Evolutionary conservation across 2,329 filamentous ascomycete genomes (phyloP).

Genomic region (Ophiocordyceps camponoti-saundersi): DNA sequence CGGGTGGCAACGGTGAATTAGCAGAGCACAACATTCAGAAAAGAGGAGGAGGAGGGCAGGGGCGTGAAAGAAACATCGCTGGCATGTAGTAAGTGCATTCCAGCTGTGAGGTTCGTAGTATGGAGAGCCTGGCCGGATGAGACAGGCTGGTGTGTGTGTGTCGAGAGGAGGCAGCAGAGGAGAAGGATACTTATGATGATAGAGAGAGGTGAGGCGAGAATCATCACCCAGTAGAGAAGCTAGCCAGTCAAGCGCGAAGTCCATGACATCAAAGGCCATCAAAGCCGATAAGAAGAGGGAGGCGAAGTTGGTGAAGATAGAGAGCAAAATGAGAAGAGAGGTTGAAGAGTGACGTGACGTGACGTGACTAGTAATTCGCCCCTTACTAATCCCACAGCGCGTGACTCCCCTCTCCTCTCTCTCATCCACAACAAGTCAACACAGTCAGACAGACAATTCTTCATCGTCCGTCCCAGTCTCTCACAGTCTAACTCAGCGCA

Average conservation of each 20-base stretch:
- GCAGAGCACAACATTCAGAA: background rate
- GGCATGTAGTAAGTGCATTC: slow-evolving; percentile 6
- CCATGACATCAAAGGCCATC: too few relatives aligned
- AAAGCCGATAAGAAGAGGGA: too few relatives aligned
- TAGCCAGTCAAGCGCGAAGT: too few relatives aligned
- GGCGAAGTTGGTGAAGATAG: too few relatives aligned
- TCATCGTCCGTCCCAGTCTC: background rate
- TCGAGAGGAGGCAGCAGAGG: background rate
- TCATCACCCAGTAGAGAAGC: background rate
- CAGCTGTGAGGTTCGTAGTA: slow-evolving; percentile 2
- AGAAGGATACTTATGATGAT: background rate
- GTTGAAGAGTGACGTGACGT: too few relatives aligned
- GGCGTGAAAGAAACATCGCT: background rate
- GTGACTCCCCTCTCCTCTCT: too few relatives aligned
- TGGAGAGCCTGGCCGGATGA: slow-evolving; percentile 3
- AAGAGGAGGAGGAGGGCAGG: background rate
- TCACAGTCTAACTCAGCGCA: background rate
- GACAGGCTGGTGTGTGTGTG: slow-evolving; percentile 2
- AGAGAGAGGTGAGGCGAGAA: background rate
- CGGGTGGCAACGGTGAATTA: background rate
- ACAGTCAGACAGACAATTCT: too few relatives aligned
- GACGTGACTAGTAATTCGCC: background rate
- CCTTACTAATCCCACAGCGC: too few relatives aligned
- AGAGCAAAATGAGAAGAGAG: too few relatives aligned
- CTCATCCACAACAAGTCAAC: too few relatives aligned